Percentiles rank a stretch among this genome's conserved stretches.
phyloP scores from a whole-genome alignment of 2,329 filamentous ascomycete genomes.

The Chrysoporthe austroafricana region DNA sequence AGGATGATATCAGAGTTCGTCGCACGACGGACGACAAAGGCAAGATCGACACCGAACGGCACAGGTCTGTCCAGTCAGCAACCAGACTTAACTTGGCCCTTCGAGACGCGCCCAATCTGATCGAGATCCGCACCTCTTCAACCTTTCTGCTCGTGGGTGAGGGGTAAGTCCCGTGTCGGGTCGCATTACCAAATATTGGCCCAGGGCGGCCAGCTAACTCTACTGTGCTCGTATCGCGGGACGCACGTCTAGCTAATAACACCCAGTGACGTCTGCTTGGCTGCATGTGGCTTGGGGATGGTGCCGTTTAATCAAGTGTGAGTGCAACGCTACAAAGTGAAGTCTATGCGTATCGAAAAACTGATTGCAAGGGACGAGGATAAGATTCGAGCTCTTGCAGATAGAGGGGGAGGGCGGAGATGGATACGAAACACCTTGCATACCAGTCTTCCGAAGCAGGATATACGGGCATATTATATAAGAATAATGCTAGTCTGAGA shows the following conservation, averaged over 20 bases:
- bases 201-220: no score
- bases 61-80: background rate
- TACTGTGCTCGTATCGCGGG: background rate
- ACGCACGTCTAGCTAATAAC: background rate
- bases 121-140: background rate
- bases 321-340: no score
- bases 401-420: no score
- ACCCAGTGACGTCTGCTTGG: background rate
- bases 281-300: background rate
- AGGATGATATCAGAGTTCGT: constrained; percentile 1
- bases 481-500: no score
- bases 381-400: no score
- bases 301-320: background rate
- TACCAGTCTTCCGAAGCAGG: no score
- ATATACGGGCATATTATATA: no score
- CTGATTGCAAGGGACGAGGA: no score
- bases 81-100: background rate
- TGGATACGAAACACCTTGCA: no score
- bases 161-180: background rate
- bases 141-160: background rate
- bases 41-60: constrained; percentile 4
- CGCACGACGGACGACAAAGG: background rate
- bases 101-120: background rate
- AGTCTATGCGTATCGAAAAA: no score
- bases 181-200: background rate